Evolutionary conservation across 148 eudicot genomes (phyloP).

Genomic region (Rhododendron simsii): DNA sequence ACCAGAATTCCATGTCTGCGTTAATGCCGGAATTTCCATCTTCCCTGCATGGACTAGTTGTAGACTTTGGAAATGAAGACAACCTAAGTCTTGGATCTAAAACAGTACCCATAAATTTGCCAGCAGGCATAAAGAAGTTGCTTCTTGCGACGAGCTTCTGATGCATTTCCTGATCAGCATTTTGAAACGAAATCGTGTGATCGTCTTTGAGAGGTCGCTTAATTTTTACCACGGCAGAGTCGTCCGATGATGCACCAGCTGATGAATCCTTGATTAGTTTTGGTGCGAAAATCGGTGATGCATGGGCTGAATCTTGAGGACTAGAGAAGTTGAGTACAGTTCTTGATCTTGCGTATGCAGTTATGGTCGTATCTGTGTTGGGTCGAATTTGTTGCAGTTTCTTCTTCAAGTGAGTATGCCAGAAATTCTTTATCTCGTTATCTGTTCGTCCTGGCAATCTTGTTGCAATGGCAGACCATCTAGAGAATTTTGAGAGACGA

Average conservation of each 20-base stretch:
- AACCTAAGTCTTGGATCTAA: neutral
- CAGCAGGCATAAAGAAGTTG: neutral
- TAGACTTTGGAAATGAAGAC: neutral
- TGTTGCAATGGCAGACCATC: conserved; percentile 13
- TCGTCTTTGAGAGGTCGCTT: neutral
- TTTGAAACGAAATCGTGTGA: neutral
- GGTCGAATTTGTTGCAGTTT: neutral
- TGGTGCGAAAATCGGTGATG: neutral
- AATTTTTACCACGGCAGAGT: neutral
- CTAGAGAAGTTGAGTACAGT: neutral
- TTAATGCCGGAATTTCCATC: neutral
- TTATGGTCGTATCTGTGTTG: neutral
- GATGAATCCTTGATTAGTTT: neutral
- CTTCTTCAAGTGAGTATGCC: conserved; percentile 10
- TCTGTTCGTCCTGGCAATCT: conserved; percentile 14
- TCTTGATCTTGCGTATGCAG: neutral
- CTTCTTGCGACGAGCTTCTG: neutral
- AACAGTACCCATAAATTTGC: neutral
- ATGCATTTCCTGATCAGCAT: neutral
- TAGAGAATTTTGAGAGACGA: neutral
- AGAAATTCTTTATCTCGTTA: conserved; percentile 13
- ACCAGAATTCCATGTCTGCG: conserved; percentile 8
- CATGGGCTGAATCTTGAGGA: neutral
- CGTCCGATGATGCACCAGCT: neutral
- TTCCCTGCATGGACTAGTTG: neutral